A percentile compares a stretch with the other conserved stretches of the same genome.
Evolutionary conservation across 306 rosid species (phyloP).

Genomic region (Cucurbita moschata): DNA sequence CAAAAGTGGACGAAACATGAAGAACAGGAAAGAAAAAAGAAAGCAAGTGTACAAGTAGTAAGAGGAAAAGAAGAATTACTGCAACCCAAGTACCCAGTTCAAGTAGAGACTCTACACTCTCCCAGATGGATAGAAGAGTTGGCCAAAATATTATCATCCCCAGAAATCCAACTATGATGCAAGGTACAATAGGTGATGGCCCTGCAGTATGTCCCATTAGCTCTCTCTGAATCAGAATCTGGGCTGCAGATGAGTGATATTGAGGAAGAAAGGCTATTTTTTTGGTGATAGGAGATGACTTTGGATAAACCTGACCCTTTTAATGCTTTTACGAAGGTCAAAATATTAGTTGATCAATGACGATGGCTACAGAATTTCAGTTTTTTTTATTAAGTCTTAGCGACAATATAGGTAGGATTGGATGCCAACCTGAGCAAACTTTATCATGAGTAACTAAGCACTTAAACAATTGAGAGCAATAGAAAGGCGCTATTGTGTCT

Average conservation of each 20-base stretch:
- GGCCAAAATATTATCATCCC: constrained; percentile 41
- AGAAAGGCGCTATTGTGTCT: neutral
- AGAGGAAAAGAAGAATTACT: constrained; percentile 18
- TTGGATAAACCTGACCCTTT: neutral
- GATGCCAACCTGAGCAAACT: constrained; percentile 9
- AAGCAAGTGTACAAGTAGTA: constrained; percentile 6
- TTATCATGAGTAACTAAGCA: neutral
- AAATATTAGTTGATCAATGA: constrained; percentile 2
- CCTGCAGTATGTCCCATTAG: constrained; percentile 33
- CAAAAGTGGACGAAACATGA: constrained; percentile 5
- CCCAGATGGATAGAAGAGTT: constrained; percentile 19
- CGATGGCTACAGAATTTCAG: neutral
- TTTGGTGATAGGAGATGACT: neutral
- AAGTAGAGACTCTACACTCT: constrained; percentile 13
- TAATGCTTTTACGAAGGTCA: neutral
- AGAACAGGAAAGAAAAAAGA: constrained; percentile 12
- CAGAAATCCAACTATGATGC: constrained; percentile 31
- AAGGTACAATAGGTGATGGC: constrained; percentile 66
- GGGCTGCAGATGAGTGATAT: neutral
- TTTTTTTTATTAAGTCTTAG: neutral
- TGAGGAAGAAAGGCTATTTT: neutral
- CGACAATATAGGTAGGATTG: neutral
- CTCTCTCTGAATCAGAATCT: neutral
- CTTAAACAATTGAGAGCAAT: neutral
- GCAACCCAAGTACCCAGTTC: constrained; percentile 9